Evolutionary conservation across 768 basidiomycete species (phyloP), one percentile per base, ranked within the genome.

Genomic region (Cystobasidium tubakii): DNA sequence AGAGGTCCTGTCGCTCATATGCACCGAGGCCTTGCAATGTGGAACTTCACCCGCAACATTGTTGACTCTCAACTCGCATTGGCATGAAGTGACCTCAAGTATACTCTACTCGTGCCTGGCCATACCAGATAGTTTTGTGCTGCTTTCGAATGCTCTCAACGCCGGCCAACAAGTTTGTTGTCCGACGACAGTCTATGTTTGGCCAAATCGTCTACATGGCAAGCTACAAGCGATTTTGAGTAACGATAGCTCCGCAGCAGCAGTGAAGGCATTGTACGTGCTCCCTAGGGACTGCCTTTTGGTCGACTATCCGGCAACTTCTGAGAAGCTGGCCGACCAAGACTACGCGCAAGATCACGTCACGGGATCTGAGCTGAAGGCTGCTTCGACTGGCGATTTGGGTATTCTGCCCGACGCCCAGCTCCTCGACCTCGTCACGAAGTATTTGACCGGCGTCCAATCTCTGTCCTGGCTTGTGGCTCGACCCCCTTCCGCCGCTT

Each of bases 61-160:
- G 44, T 31, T 67, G 25, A 29, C 53, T 17, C 7, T 67, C 13
- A 53, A 54, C 44, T 67, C 66, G 43, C 9, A n/a, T 19, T 67
- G 66, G 66, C 66, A 67, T 27, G 10, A 25, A 10, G 66, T 36
- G 6, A 39, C 43, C 27, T 25, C 43, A 7, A 19, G 44, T 13
- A 50, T 67, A 25, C 42, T 67, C 42, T 67, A 67, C 39, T 25
- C 27, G 17, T 67, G 43, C 10, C 66, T 67, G 17, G 34, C 66
- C 21, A 25, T 67, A 1, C 50, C 27, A 12, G 66, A 50, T 25
- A 27, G 53, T 15, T 23, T 23, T 67, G 43, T 29, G 43, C 46
- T 67, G 27, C 44, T 67, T n/a, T 50, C 53, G 1, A n/a, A 15
- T 43, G 44, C 66, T 2, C 17, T 4, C 25, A 9, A 39, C 2